Evolutionary conservation across 306 rosid species (phyloP), one percentile per base, ranked within the genome.

Genomic region (Sophora flavescens): DNA sequence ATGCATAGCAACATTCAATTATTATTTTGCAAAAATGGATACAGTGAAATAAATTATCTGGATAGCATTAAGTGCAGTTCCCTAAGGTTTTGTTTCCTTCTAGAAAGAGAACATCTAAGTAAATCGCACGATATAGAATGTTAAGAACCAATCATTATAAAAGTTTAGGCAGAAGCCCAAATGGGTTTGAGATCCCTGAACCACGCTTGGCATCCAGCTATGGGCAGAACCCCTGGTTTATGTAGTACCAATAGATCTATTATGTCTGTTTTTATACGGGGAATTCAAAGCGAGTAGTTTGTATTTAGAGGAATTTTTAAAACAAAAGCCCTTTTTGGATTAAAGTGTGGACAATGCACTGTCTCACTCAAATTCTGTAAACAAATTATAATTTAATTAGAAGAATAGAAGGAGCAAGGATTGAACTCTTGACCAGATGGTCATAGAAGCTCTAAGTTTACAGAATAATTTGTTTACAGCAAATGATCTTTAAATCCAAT

Each of bases 61-160:
- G n/a, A 35, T 50, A 35, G 6, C 16, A 56, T 47, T 4, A 28
- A 44, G 72, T 6, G n/a, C 63, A 50, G 8, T 39, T 33, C 63
- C 38, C 39, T 32, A 33, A 42, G n/a, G 18, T 28, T 75, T 45
- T 44, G 36, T 54, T 56, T 22, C 32, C 53, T 45, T 44, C 17
- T 44, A 72, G 15, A 12, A 56, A 54, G 54, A 71, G 10, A 54
- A 72, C 50, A 18, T 14, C 14, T n/a, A 58, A 72, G 56, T 56
- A 41, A 57, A 14, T n/a, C 14, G n/a, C 30, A 26, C 8, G 61
- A 18, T 54, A 8, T 26, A 54, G 13, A 22, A 54, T 72, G 45
- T 11, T 48, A 53, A 70, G 63, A 53, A 18, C 38, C 60, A 4
- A 16, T 52, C 22, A 2, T 53, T 54, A 36, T 50, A 70, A 54